phyloP scores from a whole-genome alignment of 2,329 filamentous ascomycete genomes.

The Penicillium sp. region DNA sequence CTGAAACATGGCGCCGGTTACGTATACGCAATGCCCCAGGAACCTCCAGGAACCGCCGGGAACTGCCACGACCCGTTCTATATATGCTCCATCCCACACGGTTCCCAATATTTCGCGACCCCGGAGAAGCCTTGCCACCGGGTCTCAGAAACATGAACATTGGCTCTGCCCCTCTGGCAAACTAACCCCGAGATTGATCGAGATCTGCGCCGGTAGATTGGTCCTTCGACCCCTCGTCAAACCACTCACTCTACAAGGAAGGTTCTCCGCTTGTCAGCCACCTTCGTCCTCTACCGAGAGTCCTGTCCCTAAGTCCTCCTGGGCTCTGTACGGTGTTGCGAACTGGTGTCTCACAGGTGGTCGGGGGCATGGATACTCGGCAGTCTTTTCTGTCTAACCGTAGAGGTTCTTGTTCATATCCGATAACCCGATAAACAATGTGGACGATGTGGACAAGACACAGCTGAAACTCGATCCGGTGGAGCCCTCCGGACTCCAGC shows the following conservation, averaged over 20 bases:
- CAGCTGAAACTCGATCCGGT: too few species aligned
- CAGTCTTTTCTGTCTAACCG: too few species aligned
- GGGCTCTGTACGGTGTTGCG: too few species aligned
- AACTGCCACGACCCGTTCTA: background rate
- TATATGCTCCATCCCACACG: background rate
- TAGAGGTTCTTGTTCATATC: too few species aligned
- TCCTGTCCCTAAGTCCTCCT: too few species aligned
- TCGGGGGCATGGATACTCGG: too few species aligned
- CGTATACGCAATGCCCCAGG: background rate
- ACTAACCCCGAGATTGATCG: slow-evolving; percentile 11
- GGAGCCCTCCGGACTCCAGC: too few species aligned
- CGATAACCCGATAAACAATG: too few species aligned
- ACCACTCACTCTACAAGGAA: background rate
- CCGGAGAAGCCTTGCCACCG: background rate
- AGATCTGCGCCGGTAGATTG: slow-evolving; percentile 6
- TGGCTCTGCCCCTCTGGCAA: slow-evolving; percentile 1
- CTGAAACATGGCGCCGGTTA: background rate
- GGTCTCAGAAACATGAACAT: slow-evolving; percentile 7
- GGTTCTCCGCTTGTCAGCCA: background rate
- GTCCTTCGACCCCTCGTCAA: too few species aligned
- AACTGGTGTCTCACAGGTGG: too few species aligned
- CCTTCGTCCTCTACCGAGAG: background rate
- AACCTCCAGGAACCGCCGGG: background rate
- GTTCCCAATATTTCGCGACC: background rate
- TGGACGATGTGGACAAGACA: too few species aligned